A percentile compares a stretch with the other conserved stretches of the same genome.
Evolutionary conservation across 2,329 filamentous ascomycete genomes (phyloP).

Genomic region (Zasmidium angulare): DNA sequence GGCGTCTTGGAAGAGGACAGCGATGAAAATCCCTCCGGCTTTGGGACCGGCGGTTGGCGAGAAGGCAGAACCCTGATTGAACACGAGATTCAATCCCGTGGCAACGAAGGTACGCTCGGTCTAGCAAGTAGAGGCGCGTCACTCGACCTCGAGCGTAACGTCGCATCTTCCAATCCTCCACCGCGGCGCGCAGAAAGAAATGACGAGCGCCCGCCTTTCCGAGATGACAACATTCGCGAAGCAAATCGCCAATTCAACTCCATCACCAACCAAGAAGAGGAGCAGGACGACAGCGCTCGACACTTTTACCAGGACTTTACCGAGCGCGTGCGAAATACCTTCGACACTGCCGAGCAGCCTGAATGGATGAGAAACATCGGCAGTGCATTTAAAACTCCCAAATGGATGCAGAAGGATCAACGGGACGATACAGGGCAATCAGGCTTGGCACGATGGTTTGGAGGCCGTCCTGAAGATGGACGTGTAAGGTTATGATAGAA

Average conservation of each 20-base stretch:
- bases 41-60: slow-evolving; percentile 81
- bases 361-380: slow-evolving; percentile 70
- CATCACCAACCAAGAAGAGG: slow-evolving; percentile 39
- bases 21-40: slow-evolving; percentile 61
- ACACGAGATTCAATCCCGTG: slow-evolving; percentile 60
- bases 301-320: slow-evolving; percentile 82
- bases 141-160: slow-evolving; percentile 28
- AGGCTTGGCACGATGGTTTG: slow-evolving; percentile 35
- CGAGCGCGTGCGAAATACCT: slow-evolving; percentile 85
- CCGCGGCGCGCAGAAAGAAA: slow-evolving; percentile 6
- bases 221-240: slow-evolving; percentile 21
- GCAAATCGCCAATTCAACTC: slow-evolving; percentile 33
- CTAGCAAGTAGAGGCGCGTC: slow-evolving; percentile 30
- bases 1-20: slow-evolving; percentile 76
- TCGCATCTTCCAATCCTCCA: slow-evolving; percentile 5
- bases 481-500: slow-evolving; percentile 28
- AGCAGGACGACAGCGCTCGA: slow-evolving; percentile 59
- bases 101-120: slow-evolving; percentile 36
- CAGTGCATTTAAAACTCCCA: slow-evolving; percentile 70
- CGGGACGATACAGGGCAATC: slow-evolving; percentile 21
- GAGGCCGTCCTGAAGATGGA: slow-evolving; percentile 32
- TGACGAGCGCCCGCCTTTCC: slow-evolving; percentile 8
- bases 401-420: slow-evolving; percentile 70
- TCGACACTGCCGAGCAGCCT: slow-evolving; percentile 78
- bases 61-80: slow-evolving; percentile 91